A percentile compares a stretch with the other conserved stretches of the same genome.
Evolutionary conservation across 352 stramenopile genomes (phyloP).

Genomic region (Phytophthora sansomeana): DNA sequence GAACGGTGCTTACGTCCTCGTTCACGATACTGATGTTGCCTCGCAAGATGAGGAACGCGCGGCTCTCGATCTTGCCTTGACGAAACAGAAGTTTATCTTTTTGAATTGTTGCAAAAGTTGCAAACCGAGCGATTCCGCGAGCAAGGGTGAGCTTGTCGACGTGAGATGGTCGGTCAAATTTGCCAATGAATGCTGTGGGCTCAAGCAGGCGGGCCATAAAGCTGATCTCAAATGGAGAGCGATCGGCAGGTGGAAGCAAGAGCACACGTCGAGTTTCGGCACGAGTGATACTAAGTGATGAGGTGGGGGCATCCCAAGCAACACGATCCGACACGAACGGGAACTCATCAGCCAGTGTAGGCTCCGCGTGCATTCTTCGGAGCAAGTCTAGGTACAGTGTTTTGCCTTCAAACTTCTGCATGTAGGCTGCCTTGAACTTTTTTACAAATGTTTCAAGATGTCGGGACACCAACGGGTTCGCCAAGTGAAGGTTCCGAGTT

Average conservation of each 20-base stretch:
- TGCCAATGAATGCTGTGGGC: slow-evolving; percentile 61
- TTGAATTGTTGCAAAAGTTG: slow-evolving; percentile 60
- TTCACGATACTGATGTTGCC: slow-evolving; percentile 85
- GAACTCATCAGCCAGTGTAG: slow-evolving; percentile 61
- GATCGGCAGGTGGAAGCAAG: slow-evolving; percentile 39
- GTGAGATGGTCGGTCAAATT: slow-evolving; percentile 67
- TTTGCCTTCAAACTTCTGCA: slow-evolving; percentile 80
- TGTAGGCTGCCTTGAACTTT: slow-evolving; percentile 81
- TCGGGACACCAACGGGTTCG: slow-evolving; percentile 71
- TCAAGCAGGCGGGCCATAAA: slow-evolving; percentile 74
- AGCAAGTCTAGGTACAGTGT: slow-evolving; percentile 80
- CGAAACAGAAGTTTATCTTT: slow-evolving; percentile 68
- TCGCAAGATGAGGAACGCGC: slow-evolving; percentile 81
- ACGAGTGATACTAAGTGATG: slow-evolving; percentile 73
- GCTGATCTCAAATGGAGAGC: slow-evolving; percentile 51
- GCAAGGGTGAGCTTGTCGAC: slow-evolving; percentile 64
- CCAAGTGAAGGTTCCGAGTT: slow-evolving; percentile 66
- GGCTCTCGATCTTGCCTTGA: slow-evolving; percentile 79
- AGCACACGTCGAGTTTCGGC: slow-evolving; percentile 74
- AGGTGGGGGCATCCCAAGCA: slow-evolving; percentile 60
- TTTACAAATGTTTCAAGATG: slow-evolving; percentile 80
- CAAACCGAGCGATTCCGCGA: slow-evolving; percentile 52
- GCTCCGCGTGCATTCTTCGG: slow-evolving; percentile 67
- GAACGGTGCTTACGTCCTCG: slow-evolving; percentile 56
- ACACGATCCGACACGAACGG: slow-evolving; percentile 60